phyloP scores from a whole-genome alignment of 2,329 filamentous ascomycete species.

The Geosmithia flava region DNA sequence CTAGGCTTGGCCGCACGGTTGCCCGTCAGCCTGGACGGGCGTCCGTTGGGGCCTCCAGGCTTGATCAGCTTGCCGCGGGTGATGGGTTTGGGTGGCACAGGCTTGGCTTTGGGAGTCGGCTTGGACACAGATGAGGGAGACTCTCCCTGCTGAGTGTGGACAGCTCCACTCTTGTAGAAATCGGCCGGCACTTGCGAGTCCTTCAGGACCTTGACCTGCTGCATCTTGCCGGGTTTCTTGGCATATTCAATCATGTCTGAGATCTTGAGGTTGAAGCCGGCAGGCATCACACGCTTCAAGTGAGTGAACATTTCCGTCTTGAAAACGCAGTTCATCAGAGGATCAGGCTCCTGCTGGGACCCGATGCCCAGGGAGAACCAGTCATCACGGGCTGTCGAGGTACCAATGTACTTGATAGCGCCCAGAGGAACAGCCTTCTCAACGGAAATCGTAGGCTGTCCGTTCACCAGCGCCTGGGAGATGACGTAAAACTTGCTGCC shows the following conservation, averaged over 20 bases:
- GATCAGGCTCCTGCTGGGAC: slow-evolving; percentile 85
- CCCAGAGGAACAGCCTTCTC: slow-evolving; percentile 76
- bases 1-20: slow-evolving; percentile 31
- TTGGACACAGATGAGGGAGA: slow-evolving; percentile 69
- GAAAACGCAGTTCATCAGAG: slow-evolving; percentile 83
- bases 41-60: slow-evolving; percentile 74
- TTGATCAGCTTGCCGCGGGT: slow-evolving; percentile 87
- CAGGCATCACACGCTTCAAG: slow-evolving; percentile 67
- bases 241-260: slow-evolving; percentile 84
- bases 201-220: slow-evolving; percentile 79
- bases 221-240: slow-evolving; percentile 92
- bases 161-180: slow-evolving; percentile 83
- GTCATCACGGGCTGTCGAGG: slow-evolving; percentile 77
- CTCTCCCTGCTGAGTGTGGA: slow-evolving; percentile 80
- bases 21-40: slow-evolving; percentile 57
- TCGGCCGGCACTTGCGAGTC: slow-evolving; percentile 69
- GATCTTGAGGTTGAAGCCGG: slow-evolving; percentile 71
- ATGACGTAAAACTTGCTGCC: slow-evolving; percentile 82
- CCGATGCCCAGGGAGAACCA: slow-evolving; percentile 92
- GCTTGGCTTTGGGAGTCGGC: slow-evolving; percentile 79
- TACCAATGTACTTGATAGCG: slow-evolving; percentile 76
- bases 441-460: slow-evolving; percentile 66
- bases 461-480: slow-evolving; percentile 70
- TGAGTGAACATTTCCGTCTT: slow-evolving; percentile 98
- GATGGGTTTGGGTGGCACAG: slow-evolving; percentile 77